Evolutionary conservation across 202 grass and related monocot species (phyloP).

Genomic region (Carex sylvatica): DNA sequence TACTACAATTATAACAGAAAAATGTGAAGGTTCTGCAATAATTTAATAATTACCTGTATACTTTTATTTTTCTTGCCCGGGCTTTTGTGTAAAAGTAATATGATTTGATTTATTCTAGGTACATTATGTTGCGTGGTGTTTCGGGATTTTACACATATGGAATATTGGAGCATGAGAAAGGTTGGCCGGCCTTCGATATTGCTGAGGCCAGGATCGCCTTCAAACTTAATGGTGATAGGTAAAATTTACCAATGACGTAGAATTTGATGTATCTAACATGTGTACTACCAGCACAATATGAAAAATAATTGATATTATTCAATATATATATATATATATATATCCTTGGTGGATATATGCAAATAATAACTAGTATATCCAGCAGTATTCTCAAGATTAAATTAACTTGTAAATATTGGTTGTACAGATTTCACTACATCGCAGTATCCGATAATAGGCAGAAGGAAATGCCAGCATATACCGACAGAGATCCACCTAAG

Average conservation of each 20-base stretch:
- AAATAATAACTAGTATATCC: not conserved
- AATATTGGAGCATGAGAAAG: slow-evolving; percentile 44
- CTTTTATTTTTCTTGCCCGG: not conserved
- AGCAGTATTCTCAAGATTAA: not conserved
- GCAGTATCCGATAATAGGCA: slow-evolving; percentile 56
- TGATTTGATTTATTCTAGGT: slow-evolving; percentile 31
- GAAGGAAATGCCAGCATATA: slow-evolving; percentile 51
- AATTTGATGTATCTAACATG: not conserved
- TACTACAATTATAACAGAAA: not conserved
- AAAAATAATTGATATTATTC: not conserved
- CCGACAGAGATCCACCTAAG: slow-evolving; percentile 30
- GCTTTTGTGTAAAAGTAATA: not conserved
- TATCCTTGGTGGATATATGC: not conserved
- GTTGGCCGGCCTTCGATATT: slow-evolving; percentile 43
- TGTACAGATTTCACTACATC: slow-evolving; percentile 63
- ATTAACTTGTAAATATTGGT: not conserved
- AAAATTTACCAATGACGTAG: slow-evolving; percentile 10
- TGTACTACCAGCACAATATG: not conserved
- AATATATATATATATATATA: not conserved
- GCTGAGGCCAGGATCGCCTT: slow-evolving; percentile 49
- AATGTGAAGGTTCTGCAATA: not conserved
- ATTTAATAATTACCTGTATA: not conserved
- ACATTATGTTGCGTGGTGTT: slow-evolving; percentile 52
- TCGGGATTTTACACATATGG: slow-evolving; percentile 79
- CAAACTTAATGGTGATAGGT: slow-evolving; percentile 55